These are phyloP conservation scores for Phytophthora constricta DNA, from an alignment of 352 stramenopile species.

Conservation along the genomic window DNA sequence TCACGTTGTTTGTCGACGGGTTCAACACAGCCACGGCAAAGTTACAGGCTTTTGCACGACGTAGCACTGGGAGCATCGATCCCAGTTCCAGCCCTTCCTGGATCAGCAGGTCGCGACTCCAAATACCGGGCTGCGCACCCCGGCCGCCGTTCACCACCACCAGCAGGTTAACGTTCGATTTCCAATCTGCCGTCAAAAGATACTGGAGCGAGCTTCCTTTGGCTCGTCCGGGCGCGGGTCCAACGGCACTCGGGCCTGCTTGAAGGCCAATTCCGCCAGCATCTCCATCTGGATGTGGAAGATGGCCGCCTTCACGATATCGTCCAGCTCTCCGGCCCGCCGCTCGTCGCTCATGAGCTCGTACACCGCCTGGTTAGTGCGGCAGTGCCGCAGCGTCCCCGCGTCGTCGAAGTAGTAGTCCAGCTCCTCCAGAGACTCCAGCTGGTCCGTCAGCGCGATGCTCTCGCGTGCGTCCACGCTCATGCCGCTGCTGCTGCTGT, in stretches of 20 bases:
- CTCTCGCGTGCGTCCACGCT: conserved; percentile 28
- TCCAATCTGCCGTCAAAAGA: conserved; percentile 82
- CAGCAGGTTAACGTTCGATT: conserved; percentile 60
- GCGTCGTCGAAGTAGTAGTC: conserved; percentile 80
- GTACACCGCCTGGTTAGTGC: conserved; percentile 74
- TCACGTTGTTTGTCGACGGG: conserved; percentile 79
- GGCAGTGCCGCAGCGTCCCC: conserved; percentile 72
- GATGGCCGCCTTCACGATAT: conserved; percentile 84
- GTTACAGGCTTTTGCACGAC: conserved; percentile 43
- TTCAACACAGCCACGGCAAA: conserved; percentile 76
- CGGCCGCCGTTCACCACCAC: conserved; percentile 76
- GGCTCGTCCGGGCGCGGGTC: conserved; percentile 63
- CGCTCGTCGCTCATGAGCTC: conserved; percentile 83
- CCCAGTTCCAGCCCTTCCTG: conserved; percentile 78
- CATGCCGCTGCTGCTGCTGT: conserved; percentile 36
- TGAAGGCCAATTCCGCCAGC: conserved; percentile 78
- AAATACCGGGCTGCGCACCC: conserved; percentile 77
- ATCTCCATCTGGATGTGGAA: conserved; percentile 90
- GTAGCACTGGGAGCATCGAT: conserved; percentile 80
- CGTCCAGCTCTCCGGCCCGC: conserved; percentile 69
- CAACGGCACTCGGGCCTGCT: conserved; percentile 72
- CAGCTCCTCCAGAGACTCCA: conserved; percentile 81
- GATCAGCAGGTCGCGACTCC: conserved; percentile 78
- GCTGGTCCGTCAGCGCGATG: conserved; percentile 65
- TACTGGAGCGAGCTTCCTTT: conserved; percentile 70